Evolutionary conservation across 1,284 basidiomycete species (phyloP), one percentile per base, ranked within the genome.

Genomic region (Ustilago xerochloae): DNA sequence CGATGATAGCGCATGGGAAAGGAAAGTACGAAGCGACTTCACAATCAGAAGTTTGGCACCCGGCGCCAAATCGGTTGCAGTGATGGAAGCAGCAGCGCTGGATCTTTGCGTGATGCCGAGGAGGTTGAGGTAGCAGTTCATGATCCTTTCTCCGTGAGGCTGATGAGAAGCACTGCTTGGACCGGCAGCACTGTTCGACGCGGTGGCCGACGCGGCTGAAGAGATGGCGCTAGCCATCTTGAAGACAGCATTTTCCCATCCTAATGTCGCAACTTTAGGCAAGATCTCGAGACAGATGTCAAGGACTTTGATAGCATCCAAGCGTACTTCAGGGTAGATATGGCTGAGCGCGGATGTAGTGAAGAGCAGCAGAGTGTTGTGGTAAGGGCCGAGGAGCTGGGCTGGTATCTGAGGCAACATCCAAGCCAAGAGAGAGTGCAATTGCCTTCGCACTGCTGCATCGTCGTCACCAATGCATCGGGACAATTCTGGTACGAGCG

Each of bases 301-400:
- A 50, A 99, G 85, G 69, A 95, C 89, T 26, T 90, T 89, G 68
- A 96, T 88, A 1, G 94, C 93, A 81, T 98, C 96, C 45, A 97
- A 88, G 9, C 94, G 89, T 62, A 98, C 92, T 78, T 95, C 93
- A 9, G 94, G 93, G 84, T 94, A 96, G 61, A 99, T 97, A 80
- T 97, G 92, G 0, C 93, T 94, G 83, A 97, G 91, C 0, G 93
- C 93, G 4, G 95, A 96, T 2, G 93, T 90, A 0, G 91, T 90
- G 84, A 94, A 97, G 91, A 88, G 4, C 90, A 88, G 82, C 93
- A 93, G 7, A 91, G 93, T 4, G 86, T 78, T 2, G 93, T 85
- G 56, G 89, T 88, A 53, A 89, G 87, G 92, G 91, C 66, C 59
- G 24, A 63, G 51, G 51, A 53, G 63, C 80, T 91, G 92, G 32